Percentiles rank a stretch among this genome's conserved stretches.
Evolutionary conservation across 2,329 filamentous ascomycete genomes (phyloP).

Genomic region (Ceratocystis cubensis): DNA sequence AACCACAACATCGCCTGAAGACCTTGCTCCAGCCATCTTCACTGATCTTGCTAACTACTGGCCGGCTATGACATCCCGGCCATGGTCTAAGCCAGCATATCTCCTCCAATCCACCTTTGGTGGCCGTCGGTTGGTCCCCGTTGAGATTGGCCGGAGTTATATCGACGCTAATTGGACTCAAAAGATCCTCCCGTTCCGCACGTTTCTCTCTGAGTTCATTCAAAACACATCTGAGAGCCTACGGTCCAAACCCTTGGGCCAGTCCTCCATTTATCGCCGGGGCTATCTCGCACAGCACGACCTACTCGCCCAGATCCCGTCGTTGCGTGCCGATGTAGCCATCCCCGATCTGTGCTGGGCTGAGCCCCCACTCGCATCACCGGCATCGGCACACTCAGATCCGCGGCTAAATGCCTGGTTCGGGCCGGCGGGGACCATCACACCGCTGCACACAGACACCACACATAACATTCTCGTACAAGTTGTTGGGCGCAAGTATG

Average conservation of each 20-base stretch:
- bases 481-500: conserved; percentile 79
- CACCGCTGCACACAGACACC: conserved; percentile 83
- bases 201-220: conserved; percentile 57
- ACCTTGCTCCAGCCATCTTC: conserved; percentile 54
- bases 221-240: conserved; percentile 20
- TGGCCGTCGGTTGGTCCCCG: conserved; percentile 68
- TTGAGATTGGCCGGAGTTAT: conserved; percentile 79
- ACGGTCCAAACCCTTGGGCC: neutral
- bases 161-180: conserved; percentile 79
- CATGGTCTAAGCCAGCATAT: conserved; percentile 65
- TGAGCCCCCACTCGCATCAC: conserved; percentile 45
- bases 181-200: conserved; percentile 58
- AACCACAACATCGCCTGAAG: conserved; percentile 26
- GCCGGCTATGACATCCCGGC: conserved; percentile 57
- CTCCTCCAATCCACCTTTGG: conserved; percentile 60
- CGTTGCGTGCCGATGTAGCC: conserved; percentile 59
- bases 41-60: conserved; percentile 53
- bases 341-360: conserved; percentile 80
- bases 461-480: conserved; percentile 89
- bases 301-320: conserved; percentile 69
- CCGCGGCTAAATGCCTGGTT: conserved; percentile 86
- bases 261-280: conserved; percentile 26
- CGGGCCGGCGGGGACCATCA: conserved; percentile 75
- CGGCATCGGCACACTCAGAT: conserved; percentile 32
- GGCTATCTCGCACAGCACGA: conserved; percentile 90